These are phyloP conservation scores for Pseudoturritis turrita DNA, from an alignment of 345 rosid species.

Conservation along the genomic window DNA sequence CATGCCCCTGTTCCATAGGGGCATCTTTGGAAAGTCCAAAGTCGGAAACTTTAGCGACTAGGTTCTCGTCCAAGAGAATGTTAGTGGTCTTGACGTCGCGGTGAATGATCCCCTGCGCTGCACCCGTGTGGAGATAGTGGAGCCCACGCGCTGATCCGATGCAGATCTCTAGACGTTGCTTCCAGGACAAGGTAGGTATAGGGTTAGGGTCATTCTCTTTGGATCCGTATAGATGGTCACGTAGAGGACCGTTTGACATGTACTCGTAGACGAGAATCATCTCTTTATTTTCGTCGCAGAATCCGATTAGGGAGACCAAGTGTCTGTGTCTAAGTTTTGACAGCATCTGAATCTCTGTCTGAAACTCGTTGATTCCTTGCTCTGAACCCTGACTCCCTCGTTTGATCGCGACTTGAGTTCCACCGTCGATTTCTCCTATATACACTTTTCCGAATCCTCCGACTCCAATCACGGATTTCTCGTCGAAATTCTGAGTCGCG, in stretches of 20 bases:
- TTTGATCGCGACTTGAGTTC: constrained; percentile 60
- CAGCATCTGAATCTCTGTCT: constrained; percentile 82
- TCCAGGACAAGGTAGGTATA: constrained; percentile 61
- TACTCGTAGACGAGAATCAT: constrained; percentile 90
- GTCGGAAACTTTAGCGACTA: constrained; percentile 70
- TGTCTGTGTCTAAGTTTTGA: constrained; percentile 84
- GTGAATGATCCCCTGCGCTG: constrained; percentile 76
- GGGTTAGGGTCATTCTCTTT: constrained; percentile 32
- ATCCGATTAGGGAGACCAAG: constrained; percentile 72
- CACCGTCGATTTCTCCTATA: constrained; percentile 59
- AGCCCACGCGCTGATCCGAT: constrained; percentile 80
- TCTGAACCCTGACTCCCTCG: constrained; percentile 65
- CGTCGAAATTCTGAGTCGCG: constrained; percentile 68
- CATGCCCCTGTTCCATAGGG: constrained; percentile 61
- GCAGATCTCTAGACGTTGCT: constrained; percentile 75
- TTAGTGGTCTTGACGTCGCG: constrained; percentile 86
- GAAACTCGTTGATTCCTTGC: constrained; percentile 84
- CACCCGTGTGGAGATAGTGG: constrained; percentile 80
- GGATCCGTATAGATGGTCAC: constrained; percentile 73
- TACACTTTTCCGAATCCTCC: constrained; percentile 93
- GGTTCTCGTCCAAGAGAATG: constrained; percentile 78
- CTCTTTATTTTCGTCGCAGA: constrained; percentile 68
- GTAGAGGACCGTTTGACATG: constrained; percentile 82
- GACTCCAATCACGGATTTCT: constrained; percentile 65
- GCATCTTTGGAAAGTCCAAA: constrained; percentile 81